These are phyloP conservation scores for Colletotrichum salicis DNA, from an alignment of 2,329 filamentous ascomycete genomes.

Conservation along the genomic window DNA sequence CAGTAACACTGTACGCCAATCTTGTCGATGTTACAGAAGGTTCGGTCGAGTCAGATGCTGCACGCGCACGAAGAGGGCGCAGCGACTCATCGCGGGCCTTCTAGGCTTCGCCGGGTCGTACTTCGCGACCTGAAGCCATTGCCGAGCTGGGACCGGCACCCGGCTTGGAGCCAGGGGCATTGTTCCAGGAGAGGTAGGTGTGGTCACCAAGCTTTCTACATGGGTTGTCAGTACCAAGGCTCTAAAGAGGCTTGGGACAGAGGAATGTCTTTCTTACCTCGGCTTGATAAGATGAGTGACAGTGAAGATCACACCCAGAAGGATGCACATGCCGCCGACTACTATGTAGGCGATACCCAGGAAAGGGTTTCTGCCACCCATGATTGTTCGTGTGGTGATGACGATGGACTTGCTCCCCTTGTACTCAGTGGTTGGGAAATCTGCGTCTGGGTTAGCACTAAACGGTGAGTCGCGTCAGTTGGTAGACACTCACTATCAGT, in stretches of 20 bases:
- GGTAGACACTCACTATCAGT: conserved; percentile 74
- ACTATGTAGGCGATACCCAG: conserved; percentile 96
- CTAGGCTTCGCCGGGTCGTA: conserved; percentile 57
- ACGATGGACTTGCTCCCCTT: conserved; percentile 90
- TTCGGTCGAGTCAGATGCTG: conserved; percentile 15
- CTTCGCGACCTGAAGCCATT: conserved; percentile 66
- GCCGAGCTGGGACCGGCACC: conserved; percentile 53
- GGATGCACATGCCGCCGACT: conserved; percentile 90
- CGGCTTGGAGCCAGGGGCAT: conserved; percentile 58
- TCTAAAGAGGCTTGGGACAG: not conserved
- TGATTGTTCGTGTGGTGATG: conserved; percentile 88
- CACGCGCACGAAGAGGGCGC: conserved; percentile 23
- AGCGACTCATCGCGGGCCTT: conserved; percentile 43
- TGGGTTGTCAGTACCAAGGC: conserved; percentile 6
- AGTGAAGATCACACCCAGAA: conserved; percentile 89
- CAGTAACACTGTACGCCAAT: conserved; percentile 23
- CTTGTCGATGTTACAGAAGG: conserved; percentile 7
- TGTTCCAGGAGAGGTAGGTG: conserved; percentile 97
- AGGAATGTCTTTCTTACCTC: conserved; percentile 62
- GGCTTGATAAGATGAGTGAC: conserved; percentile 91
- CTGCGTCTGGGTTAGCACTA: conserved; percentile 55
- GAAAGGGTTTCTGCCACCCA: conserved; percentile 96
- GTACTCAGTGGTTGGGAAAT: conserved; percentile 82
- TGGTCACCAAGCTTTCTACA: conserved; percentile 94
- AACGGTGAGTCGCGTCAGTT: not conserved